These are phyloP conservation scores for Spongispora temasekensis DNA, from an alignment of 1,284 basidiomycete genomes.

Conservation along the genomic window DNA sequence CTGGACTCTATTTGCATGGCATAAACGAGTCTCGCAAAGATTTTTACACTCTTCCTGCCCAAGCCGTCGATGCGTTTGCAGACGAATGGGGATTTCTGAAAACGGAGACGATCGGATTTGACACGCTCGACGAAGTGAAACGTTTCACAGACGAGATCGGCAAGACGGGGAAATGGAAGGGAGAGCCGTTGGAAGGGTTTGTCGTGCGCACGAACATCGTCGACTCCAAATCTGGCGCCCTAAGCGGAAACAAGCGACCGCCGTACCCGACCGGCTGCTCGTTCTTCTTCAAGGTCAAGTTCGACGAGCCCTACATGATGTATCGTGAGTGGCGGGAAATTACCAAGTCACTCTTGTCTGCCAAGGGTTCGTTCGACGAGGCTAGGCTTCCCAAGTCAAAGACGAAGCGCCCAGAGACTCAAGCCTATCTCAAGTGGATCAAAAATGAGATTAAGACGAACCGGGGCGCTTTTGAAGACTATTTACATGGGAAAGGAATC, in stretches of 20 bases:
- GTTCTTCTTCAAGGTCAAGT: conserved; percentile 99
- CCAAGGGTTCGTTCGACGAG: conserved; percentile 30
- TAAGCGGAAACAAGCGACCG: conserved; percentile 40
- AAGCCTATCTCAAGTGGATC: conserved; percentile 69
- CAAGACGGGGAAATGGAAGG: conserved; percentile 76
- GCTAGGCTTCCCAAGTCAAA: conserved; percentile 57
- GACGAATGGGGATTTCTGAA: conserved; percentile 90
- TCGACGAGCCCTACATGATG: conserved; percentile 98
- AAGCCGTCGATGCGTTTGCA: conserved; percentile 79
- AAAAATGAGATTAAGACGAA: conserved; percentile 68
- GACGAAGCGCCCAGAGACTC: conserved; percentile 67
- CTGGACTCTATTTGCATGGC: conserved; percentile 94
- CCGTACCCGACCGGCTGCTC: conserved; percentile 81
- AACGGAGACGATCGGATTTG: conserved; percentile 57
- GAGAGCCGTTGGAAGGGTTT: conserved; percentile 88
- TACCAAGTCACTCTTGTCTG: conserved; percentile 73
- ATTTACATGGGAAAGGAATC: conserved; percentile 76
- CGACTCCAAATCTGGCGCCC: conserved; percentile 36
- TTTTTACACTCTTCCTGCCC: conserved; percentile 76
- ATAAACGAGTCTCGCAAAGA: conserved; percentile 75
- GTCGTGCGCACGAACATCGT: conserved; percentile 76
- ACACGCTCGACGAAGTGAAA: conserved; percentile 70
- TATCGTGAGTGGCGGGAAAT: conserved; percentile 98
- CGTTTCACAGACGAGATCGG: conserved; percentile 73
- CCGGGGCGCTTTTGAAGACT: conserved; percentile 64